Evolutionary conservation across 768 basidiomycete genomes (phyloP).

Genomic region (Termitomyces sp.): DNA sequence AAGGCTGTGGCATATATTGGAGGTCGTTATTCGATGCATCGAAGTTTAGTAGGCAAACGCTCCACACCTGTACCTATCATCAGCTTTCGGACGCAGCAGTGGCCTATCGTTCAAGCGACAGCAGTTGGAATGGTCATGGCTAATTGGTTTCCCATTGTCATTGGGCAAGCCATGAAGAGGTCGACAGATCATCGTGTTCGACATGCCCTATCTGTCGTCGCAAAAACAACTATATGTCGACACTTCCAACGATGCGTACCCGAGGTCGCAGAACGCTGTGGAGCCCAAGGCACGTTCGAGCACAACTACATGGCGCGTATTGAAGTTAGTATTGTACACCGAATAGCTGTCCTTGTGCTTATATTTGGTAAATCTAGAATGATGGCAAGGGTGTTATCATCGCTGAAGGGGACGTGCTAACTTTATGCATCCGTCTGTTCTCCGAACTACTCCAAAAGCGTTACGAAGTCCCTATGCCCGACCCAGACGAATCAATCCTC

Average conservation of each 20-base stretch:
- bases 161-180: constrained; percentile 35
- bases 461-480: constrained; percentile 49
- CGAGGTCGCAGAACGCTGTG: constrained; percentile 61
- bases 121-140: constrained; percentile 51
- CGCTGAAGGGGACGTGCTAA: constrained; percentile 53
- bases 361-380: constrained; percentile 28
- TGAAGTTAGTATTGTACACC: constrained; percentile 34
- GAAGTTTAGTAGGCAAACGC: constrained; percentile 44
- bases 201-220: constrained; percentile 53
- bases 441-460: constrained; percentile 57
- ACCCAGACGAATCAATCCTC: constrained; percentile 47
- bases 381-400: constrained; percentile 58
- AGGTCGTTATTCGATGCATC: constrained; percentile 56
- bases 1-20: constrained; percentile 53
- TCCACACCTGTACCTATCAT: constrained; percentile 48
- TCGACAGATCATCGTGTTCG: constrained; percentile 43
- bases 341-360: constrained; percentile 4
- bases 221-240: constrained; percentile 52
- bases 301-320: constrained; percentile 58
- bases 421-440: constrained; percentile 53
- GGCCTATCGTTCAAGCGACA: constrained; percentile 51
- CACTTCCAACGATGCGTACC: constrained; percentile 50
- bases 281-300: constrained; percentile 65
- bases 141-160: constrained; percentile 40
- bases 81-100: constrained; percentile 63